A percentile compares a stretch with the other conserved stretches of the same genome.
Conservation (phyloP, 2,329 filamentous ascomycete species). For the Cladosporium sphaerospermum region DNA sequence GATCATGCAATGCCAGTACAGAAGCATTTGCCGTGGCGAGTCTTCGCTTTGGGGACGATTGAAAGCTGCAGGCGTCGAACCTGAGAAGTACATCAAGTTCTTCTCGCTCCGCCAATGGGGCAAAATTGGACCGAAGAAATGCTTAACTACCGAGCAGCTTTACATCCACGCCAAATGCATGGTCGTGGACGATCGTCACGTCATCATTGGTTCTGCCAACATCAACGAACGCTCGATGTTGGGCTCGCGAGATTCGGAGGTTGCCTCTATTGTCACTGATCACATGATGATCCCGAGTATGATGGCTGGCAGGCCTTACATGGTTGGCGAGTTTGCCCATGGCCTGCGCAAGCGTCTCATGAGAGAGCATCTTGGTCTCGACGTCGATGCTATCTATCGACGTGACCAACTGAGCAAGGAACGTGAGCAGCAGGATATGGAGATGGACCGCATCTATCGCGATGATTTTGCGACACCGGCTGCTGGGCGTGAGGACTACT, state of each 20-base stretch:
- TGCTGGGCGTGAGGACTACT: constrained; percentile 18
- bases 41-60: constrained; percentile 86
- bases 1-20: constrained; percentile 95
- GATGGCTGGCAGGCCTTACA: constrained; percentile 85
- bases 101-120: constrained; percentile 91
- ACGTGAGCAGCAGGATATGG: constrained; percentile 55
- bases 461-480: constrained; percentile 16
- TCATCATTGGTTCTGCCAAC: constrained; percentile 93
- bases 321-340: constrained; percentile 86
- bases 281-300: constrained; percentile 86
- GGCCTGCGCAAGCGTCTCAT: constrained; percentile 88
- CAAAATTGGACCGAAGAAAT: constrained; percentile 73
- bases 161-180: constrained; percentile 98
- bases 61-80: constrained; percentile 72
- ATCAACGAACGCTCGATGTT: constrained; percentile 98
- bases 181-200: constrained; percentile 87
- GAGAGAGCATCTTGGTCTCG: constrained; percentile 93
- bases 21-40: constrained; percentile 89
- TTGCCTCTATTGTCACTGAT: constrained; percentile 83
- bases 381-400: constrained; percentile 72
- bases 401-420: constrained; percentile 26
- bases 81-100: constrained; percentile 92
- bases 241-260: constrained; percentile 84
- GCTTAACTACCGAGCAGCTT: constrained; percentile 86
- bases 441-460: constrained; percentile 38